Conservation (phyloP, 2,329 filamentous ascomycete genomes). For the Colletotrichum chlorophyti region DNA sequence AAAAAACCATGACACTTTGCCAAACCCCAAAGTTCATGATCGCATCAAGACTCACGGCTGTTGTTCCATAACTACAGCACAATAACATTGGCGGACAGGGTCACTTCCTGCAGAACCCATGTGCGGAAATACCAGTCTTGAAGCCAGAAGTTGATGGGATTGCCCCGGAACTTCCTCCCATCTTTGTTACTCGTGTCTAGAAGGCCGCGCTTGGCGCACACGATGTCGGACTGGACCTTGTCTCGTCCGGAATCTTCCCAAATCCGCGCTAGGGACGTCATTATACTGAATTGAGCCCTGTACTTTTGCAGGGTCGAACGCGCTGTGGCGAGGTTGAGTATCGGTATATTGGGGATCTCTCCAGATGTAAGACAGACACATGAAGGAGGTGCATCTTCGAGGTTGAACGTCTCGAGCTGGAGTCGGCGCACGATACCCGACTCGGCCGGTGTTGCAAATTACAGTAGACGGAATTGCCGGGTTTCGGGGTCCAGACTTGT, state of each 20-base stretch:
- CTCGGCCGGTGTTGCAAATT: background rate
- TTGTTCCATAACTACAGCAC: background rate
- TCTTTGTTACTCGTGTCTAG: background rate
- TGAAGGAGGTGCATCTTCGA: background rate
- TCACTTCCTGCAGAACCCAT: constrained; percentile 21
- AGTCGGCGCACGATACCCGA: background rate
- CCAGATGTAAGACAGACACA: constrained; percentile 21
- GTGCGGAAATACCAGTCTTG: constrained; percentile 22
- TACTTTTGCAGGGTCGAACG: background rate
- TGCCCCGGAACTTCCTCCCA: background rate
- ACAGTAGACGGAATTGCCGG: background rate
- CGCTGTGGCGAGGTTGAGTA: background rate
- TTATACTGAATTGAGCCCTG: constrained; percentile 14
- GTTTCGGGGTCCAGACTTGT: background rate
- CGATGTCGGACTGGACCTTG: background rate
- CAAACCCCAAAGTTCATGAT: constrained; percentile 10
- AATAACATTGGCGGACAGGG: constrained; percentile 6
- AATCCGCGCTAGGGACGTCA: constrained; percentile 7
- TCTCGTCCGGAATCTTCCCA: background rate
- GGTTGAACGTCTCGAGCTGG: constrained; percentile 2
- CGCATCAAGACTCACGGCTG: constrained; percentile 9
- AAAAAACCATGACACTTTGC: background rate
- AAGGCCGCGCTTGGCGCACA: background rate
- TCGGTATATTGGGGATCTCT: constrained; percentile 5
- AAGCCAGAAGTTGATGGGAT: constrained; percentile 5